Percentiles rank a stretch among this genome's conserved stretches.
phyloP scores from a whole-genome alignment of 129 eudicot species.

The Cynara cardunculus region DNA sequence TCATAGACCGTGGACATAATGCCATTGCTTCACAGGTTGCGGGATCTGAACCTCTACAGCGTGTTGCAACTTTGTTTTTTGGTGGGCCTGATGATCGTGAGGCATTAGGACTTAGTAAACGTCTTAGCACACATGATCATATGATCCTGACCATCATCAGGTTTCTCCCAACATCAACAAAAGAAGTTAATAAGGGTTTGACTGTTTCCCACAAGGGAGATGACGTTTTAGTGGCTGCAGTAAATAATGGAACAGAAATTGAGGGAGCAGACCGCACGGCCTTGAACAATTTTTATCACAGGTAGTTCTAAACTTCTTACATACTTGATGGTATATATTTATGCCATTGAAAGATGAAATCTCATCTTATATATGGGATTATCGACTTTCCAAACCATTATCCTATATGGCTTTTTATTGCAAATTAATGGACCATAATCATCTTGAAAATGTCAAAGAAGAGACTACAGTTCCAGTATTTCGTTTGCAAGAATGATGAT shows the following conservation, averaged over 20 bases:
- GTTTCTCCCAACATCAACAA: conserved; percentile 47
- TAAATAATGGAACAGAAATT: conserved; percentile 42
- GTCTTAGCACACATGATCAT: conserved; percentile 68
- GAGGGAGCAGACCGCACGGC: conserved; percentile 52
- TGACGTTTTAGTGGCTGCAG: conserved; percentile 56
- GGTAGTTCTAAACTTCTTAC: conserved; percentile 30
- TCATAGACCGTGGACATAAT: conserved; percentile 72
- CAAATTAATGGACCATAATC: not conserved
- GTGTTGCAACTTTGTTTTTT: conserved; percentile 68
- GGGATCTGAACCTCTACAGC: conserved; percentile 50
- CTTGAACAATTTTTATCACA: conserved; percentile 56
- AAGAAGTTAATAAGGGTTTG: conserved; percentile 29
- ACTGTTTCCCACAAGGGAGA: conserved; percentile 44
- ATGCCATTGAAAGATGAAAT: not conserved
- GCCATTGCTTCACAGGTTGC: conserved; percentile 34
- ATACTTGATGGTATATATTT: not conserved
- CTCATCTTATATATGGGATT: not conserved
- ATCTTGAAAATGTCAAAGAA: not conserved
- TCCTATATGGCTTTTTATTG: not conserved
- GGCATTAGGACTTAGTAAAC: conserved; percentile 78
- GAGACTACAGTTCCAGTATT: not conserved
- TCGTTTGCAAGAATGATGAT: not conserved
- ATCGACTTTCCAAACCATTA: not conserved
- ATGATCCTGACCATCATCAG: conserved; percentile 61
- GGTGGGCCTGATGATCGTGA: conserved; percentile 97